Conservation (phyloP, 2,329 filamentous ascomycete species). For the Aureobasidium zeae region DNA sequence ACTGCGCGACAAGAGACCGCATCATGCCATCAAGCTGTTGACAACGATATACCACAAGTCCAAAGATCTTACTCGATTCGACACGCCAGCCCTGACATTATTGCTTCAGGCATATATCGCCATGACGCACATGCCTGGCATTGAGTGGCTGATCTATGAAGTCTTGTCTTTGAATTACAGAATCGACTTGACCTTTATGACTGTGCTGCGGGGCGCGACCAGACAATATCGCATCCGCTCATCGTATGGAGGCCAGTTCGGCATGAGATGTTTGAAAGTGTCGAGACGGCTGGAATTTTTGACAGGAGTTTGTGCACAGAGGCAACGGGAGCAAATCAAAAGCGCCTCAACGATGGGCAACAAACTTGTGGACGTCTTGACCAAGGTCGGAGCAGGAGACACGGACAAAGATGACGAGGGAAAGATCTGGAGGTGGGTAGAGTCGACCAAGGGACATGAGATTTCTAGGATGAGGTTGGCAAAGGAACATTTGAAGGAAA, state of each 20-base stretch:
- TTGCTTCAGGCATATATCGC: conserved; percentile 25
- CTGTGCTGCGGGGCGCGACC: not conserved
- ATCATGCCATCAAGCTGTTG: conserved; percentile 25
- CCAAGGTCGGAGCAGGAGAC: no score
- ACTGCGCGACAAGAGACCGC: conserved; percentile 21
- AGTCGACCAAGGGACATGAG: no score
- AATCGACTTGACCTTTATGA: conserved; percentile 24
- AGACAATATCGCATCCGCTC: no score
- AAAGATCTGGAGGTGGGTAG: no score
- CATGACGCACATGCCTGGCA: conserved; percentile 18
- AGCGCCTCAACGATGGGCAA: conserved; percentile 1
- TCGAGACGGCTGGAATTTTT: not conserved
- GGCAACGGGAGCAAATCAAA: conserved; percentile 4
- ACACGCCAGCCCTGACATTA: conserved; percentile 27
- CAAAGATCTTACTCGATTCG: conserved; percentile 20
- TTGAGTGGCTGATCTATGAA: conserved; percentile 24
- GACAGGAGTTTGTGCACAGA: not conserved
- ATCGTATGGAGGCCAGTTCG: not conserved
- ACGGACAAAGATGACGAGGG: no score
- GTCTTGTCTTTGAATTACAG: conserved; percentile 24
- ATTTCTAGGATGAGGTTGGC: no score
- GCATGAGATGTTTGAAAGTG: not conserved
- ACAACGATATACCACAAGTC: conserved; percentile 21
- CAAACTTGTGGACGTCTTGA: conserved; percentile 1
- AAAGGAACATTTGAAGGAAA: no score